Evolutionary conservation across 306 rosid species (phyloP), one percentile per base, ranked within the genome.

Genomic region (Cucumis hystrix): DNA sequence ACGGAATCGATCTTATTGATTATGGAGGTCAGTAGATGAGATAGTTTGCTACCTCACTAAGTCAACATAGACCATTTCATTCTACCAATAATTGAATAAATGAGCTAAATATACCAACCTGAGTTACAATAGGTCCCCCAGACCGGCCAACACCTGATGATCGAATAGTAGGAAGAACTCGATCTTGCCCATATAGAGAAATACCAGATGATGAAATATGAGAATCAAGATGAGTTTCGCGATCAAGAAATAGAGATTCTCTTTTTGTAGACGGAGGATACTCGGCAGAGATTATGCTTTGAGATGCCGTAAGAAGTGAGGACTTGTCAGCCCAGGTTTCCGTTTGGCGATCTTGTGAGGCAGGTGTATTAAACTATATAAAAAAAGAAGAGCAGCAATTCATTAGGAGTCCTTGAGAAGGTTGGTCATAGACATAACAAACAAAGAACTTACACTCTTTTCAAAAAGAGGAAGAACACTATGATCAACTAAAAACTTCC

Each of bases 401-500:
- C 60, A 49, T 35, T 40, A 51, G 57, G 7, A 47, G 78, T 28
- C 77, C 77, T 77, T 71, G 57, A 65, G 73, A 69, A 13, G 55
- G 70, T 54, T 74, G 43, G 41, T 35, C 62, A 54, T 68, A 67
- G 63, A 51, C 37, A 49, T 59, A 16, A 54, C n/a, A 41, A 63
- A 61, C 49, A 28, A 66, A 12, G 75, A 68, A 74, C 98, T 94
- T 88, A 96, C 98, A 80, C 75, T 79, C 84, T 92, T 96, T 87
- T 92, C 99, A 88, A 92, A 96, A 35, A 96, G 91, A 64, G 99
- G 99, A 88, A 92, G 84, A 89, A 96, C 98, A 65, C 90, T 88
- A n/a, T 81, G 96, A 85, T 96, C 99, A 43, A 96, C 98, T 87
- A 96, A 82, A 87, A 96, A 96, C 87, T 92, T 96, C 84, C 99